A percentile compares a stretch with the other conserved stretches of the same genome.
phyloP scores from a whole-genome alignment of 164 flowering plant genomes.

The Magnolia sinica region DNA sequence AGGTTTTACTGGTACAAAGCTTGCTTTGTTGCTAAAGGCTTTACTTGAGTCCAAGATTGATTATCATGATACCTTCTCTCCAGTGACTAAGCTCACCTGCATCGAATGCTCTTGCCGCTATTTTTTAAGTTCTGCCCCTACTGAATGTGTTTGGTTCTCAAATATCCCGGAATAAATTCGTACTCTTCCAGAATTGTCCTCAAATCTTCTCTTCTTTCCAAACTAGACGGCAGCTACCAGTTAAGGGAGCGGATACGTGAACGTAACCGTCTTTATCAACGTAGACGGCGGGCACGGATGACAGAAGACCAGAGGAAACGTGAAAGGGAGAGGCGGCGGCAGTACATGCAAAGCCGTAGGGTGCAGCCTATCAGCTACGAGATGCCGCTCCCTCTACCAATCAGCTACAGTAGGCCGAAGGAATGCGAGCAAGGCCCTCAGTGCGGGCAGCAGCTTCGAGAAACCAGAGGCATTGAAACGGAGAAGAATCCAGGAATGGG shows the following conservation, averaged over 20 bases:
- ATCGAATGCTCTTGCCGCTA: background rate
- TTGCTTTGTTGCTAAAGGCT: too few relatives aligned
- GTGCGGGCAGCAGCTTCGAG: slow-evolving; percentile 21
- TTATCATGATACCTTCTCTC: too few relatives aligned
- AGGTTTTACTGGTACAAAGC: too few relatives aligned
- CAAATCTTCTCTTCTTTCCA: background rate
- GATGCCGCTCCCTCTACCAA: slow-evolving; percentile 12
- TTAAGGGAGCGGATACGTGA: slow-evolving; percentile 26
- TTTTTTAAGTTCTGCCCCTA: background rate
- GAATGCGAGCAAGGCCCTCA: slow-evolving; percentile 21
- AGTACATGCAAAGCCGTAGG: slow-evolving; percentile 29
- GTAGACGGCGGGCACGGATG: slow-evolving; percentile 28
- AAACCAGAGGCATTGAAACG: slow-evolving; percentile 14
- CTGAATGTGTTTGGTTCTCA: background rate
- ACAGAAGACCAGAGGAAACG: slow-evolving; percentile 28
- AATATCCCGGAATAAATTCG: background rate
- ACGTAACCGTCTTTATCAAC: slow-evolving; percentile 24
- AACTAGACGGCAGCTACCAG: slow-evolving; percentile 14
- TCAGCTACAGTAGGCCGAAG: slow-evolving; percentile 9
- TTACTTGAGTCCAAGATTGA: too few relatives aligned
- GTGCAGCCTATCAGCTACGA: slow-evolving; percentile 21
- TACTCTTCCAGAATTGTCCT: background rate
- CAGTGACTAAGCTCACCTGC: too few relatives aligned
- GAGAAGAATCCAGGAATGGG: slow-evolving; percentile 18
- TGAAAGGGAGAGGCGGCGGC: slow-evolving; percentile 28